Percentiles rank a stretch among this genome's conserved stretches.
Conservation (phyloP, 805 yeast genomes). For the Pichia rugopelliculosa region DNA sequence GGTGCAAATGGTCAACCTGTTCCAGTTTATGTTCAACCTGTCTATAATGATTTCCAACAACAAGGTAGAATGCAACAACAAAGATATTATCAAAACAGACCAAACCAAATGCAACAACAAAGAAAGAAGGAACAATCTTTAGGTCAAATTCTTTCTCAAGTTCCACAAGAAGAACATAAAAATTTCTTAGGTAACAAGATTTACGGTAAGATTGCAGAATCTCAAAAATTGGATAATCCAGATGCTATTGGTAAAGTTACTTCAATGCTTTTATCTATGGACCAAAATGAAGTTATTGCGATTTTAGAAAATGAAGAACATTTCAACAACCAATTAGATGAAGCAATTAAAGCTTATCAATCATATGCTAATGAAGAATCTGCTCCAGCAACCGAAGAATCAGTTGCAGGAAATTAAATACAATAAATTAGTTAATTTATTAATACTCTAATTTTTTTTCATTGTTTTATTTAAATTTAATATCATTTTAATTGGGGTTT, state of each 20-base stretch:
- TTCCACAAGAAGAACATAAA: constrained; percentile 89
- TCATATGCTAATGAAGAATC: constrained; percentile 57
- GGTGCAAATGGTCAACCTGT: constrained; percentile 81
- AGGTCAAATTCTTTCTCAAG: constrained; percentile 53
- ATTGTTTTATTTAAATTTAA: not conserved
- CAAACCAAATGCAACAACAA: constrained; percentile 21
- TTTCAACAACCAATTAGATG: constrained; percentile 85
- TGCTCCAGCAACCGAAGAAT: constrained; percentile 9
- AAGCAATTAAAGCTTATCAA: constrained; percentile 91
- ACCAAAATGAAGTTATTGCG: constrained; percentile 81
- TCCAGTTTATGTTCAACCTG: constrained; percentile 82
- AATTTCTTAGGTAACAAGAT: constrained; percentile 96
- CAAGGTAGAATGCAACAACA: constrained; percentile 41
- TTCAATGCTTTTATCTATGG: constrained; percentile 97
- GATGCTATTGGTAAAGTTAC: constrained; percentile 98
- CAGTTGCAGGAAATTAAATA: constrained; percentile 1
- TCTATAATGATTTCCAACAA: constrained; percentile 53
- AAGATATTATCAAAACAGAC: constrained; percentile 42
- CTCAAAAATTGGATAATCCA: constrained; percentile 80
- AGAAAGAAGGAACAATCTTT: constrained; percentile 33
- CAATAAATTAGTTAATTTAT: not conserved
- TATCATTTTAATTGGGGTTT: constrained; percentile 1
- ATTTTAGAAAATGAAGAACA: constrained; percentile 85
- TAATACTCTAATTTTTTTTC: not conserved
- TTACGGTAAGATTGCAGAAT: constrained; percentile 83